These are phyloP conservation scores for Clavulina sp. DNA, from an alignment of 768 basidiomycete species.

Conservation along the genomic window DNA sequence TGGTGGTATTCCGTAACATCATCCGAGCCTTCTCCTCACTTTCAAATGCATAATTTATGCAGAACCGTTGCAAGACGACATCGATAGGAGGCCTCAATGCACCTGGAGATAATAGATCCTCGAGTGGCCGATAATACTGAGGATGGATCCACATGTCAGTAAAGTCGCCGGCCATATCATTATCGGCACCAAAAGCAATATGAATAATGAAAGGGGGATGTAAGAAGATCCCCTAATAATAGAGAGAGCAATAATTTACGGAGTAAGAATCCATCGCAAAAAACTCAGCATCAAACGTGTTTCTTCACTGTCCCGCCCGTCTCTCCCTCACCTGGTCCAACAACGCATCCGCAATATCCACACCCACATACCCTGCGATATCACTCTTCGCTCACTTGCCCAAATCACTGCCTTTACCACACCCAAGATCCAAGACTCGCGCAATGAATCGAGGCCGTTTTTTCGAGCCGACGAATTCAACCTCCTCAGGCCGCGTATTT, in stretches of 20 bases:
- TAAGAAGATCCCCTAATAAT: not conserved
- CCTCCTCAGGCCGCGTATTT: constrained; percentile 13
- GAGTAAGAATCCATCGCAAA: constrained; percentile 80
- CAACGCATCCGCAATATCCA: constrained; percentile 82
- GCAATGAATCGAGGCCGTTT: not conserved
- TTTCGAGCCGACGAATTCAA: constrained; percentile 7
- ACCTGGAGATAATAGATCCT: constrained; percentile 45
- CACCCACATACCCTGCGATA: constrained; percentile 58
- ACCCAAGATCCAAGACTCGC: constrained; percentile 88
- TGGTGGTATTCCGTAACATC: constrained; percentile 83
- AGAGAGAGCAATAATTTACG: constrained; percentile 15
- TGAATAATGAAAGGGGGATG: no score
- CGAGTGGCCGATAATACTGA: constrained; percentile 42
- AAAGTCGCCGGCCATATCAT: not conserved
- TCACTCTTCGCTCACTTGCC: constrained; percentile 87
- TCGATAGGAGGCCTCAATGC: constrained; percentile 67
- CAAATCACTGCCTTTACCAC: constrained; percentile 95
- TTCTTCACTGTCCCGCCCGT: constrained; percentile 29
- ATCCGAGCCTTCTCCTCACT: constrained; percentile 66
- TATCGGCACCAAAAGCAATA: not conserved
- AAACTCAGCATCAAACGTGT: constrained; percentile 56
- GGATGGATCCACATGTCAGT: not conserved
- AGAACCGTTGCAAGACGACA: constrained; percentile 96
- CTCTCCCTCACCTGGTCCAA: constrained; percentile 73
- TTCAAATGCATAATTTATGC: constrained; percentile 99